phyloP scores from a whole-genome alignment of 2,329 filamentous ascomycete genomes.

The Bimuria novae-zelandiae region DNA sequence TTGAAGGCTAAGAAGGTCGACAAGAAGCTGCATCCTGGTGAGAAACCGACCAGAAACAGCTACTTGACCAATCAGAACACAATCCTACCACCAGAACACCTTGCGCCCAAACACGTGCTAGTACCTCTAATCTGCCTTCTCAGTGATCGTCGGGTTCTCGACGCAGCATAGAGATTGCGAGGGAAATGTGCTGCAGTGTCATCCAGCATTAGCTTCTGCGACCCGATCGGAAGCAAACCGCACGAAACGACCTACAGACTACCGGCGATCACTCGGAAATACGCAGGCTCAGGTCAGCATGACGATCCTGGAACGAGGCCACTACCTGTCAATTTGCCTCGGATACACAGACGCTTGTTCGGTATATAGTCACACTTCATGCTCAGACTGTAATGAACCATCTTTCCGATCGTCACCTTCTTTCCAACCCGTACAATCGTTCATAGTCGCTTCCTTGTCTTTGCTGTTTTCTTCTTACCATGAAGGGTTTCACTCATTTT shows the following conservation, averaged over 20 bases:
- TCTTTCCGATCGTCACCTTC: constrained; percentile 25
- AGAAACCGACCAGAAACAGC: constrained; percentile 3
- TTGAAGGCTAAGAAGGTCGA: background rate
- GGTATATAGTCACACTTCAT: constrained; percentile 30
- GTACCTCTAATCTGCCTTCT: constrained; percentile 29
- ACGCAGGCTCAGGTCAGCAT: constrained; percentile 25
- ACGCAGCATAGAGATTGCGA: constrained; percentile 22
- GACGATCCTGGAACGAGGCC: constrained; percentile 14
- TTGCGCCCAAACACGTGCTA: constrained; percentile 27
- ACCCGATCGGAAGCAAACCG: constrained; percentile 11
- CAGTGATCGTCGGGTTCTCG: constrained; percentile 24
- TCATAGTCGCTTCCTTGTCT: constrained; percentile 11
- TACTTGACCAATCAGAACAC: constrained; percentile 15
- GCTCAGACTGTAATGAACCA: constrained; percentile 14
- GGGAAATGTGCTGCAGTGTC: constrained; percentile 26
- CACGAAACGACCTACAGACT: constrained; percentile 21
- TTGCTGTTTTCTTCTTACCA: constrained; percentile 16
- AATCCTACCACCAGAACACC: no score
- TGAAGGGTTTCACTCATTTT: constrained; percentile 36
- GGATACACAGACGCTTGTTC: background rate
- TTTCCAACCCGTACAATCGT: constrained; percentile 14
- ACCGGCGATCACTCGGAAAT: constrained; percentile 24
- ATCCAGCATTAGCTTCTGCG: constrained; percentile 17
- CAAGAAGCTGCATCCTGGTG: constrained; percentile 2
- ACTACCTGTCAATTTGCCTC: constrained; percentile 10